A percentile compares a stretch with the other conserved stretches of the same genome.
These are phyloP conservation scores for Lactarius indigo DNA, from an alignment of 768 basidiomycete species.

Conservation along the genomic window DNA sequence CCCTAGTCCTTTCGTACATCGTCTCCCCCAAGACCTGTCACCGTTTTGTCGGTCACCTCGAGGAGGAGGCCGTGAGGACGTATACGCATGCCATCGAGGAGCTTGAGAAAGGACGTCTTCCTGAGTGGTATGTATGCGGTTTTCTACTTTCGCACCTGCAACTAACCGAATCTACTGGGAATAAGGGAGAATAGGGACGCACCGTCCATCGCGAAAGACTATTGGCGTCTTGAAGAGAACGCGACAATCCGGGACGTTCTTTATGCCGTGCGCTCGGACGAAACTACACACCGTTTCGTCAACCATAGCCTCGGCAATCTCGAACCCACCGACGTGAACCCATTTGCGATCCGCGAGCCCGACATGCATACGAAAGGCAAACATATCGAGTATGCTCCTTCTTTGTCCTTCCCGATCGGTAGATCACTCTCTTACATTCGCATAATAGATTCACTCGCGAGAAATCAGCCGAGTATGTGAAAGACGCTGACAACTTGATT, in stretches of 20 bases:
- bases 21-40: constrained; percentile 74
- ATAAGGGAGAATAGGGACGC: constrained; percentile 66
- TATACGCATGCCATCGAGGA: constrained; percentile 86
- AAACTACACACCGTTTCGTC: constrained; percentile 90
- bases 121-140: constrained; percentile 68
- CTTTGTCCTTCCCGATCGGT: not conserved
- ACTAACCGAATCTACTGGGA: not conserved
- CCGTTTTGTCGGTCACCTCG: constrained; percentile 88
- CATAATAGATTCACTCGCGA: constrained; percentile 18
- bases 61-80: constrained; percentile 93
- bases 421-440: constrained; percentile 14
- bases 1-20: constrained; percentile 69
- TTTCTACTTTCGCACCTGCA: too few relatives aligned
- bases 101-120: constrained; percentile 74
- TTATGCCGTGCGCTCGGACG: constrained; percentile 90
- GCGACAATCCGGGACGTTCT: constrained; percentile 86
- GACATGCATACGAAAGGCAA: constrained; percentile 81
- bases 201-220: constrained; percentile 90
- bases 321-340: constrained; percentile 76
- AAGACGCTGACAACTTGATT: constrained; percentile 14
- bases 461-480: constrained; percentile 19
- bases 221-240: constrained; percentile 75
- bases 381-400: constrained; percentile 51
- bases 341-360: constrained; percentile 86
- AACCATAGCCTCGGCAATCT: constrained; percentile 95